Evolutionary conservation across 108 stramenopile genomes (phyloP).

Genomic region (Nitzschia sp.): DNA sequence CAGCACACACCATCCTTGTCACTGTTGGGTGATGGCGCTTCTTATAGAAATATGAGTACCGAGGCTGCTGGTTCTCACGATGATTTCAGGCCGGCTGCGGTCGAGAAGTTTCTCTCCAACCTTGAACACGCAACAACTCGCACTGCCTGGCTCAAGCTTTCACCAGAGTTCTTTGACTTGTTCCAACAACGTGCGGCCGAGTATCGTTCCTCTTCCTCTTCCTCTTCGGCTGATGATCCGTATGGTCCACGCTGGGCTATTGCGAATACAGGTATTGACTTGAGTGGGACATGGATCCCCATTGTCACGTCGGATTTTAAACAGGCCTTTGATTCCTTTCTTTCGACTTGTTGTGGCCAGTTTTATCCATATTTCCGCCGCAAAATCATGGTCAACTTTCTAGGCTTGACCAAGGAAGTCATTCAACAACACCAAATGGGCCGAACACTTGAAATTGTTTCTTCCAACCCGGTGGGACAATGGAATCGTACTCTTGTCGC

Average conservation of each 20-base stretch:
- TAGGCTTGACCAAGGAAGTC: not conserved
- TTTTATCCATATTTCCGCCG: not conserved
- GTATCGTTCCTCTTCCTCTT: too few relatives aligned
- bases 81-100: too few relatives aligned
- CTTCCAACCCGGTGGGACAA: slow-evolving; percentile 37
- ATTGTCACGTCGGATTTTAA: slow-evolving; percentile 37
- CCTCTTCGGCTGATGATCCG: not conserved
- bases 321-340: slow-evolving; percentile 31
- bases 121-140: too few relatives aligned
- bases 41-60: too few relatives aligned
- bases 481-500: slow-evolving; percentile 47
- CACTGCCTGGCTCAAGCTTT: too few relatives aligned
- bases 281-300: slow-evolving; percentile 37
- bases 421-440: slow-evolving; percentile 8
- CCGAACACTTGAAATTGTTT: slow-evolving; percentile 20
- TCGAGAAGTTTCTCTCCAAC: too few relatives aligned
- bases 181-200: too few relatives aligned
- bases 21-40: too few relatives aligned
- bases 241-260: not conserved
- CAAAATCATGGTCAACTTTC: slow-evolving; percentile 6
- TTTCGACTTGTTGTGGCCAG: slow-evolving; percentile 19
- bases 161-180: too few relatives aligned
- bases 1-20: too few relatives aligned
- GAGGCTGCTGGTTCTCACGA: too few relatives aligned
- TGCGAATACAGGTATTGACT: slow-evolving; percentile 12